These are phyloP conservation scores for Plasmodiophora brassicae DNA, from an alignment of 208 protist genomes.

Conservation along the genomic window DNA sequence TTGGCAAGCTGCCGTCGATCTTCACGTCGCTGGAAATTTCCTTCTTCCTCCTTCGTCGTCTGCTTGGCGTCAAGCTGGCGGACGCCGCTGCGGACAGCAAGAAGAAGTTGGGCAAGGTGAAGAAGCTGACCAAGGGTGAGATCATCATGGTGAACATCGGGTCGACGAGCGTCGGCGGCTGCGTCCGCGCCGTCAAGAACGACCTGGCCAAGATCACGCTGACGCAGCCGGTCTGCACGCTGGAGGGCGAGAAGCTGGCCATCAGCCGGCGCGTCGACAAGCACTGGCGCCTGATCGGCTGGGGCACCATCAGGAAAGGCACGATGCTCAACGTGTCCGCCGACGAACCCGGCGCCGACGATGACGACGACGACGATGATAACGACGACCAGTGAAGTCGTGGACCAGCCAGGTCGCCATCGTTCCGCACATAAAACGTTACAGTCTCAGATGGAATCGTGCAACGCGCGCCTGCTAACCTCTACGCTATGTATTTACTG, in stretches of 20 bases:
- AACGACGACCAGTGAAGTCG: too few species aligned
- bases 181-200: constrained; percentile 81
- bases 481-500: too few species aligned
- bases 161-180: constrained; percentile 91
- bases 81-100: constrained; percentile 35
- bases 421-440: too few species aligned
- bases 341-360: too few species aligned
- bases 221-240: constrained; percentile 92
- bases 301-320: constrained; percentile 50
- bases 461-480: too few species aligned
- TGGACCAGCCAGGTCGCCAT: too few species aligned
- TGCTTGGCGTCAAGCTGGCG: constrained; percentile 84
- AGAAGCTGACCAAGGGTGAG: constrained; percentile 89
- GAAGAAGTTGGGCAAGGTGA: constrained; percentile 63
- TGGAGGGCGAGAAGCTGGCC: constrained; percentile 90
- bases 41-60: constrained; percentile 91
- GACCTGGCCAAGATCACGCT: constrained; percentile 91
- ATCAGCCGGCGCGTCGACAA: constrained; percentile 84
- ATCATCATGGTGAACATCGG: constrained; percentile 99
- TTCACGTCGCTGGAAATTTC: constrained; percentile 93
- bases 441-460: too few species aligned
- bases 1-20: constrained; percentile 84
- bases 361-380: too few species aligned
- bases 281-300: constrained; percentile 58
- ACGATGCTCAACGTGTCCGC: not conserved